Conservation (phyloP, 2,329 filamentous ascomycete species). For the Diaporthe sp. region DNA sequence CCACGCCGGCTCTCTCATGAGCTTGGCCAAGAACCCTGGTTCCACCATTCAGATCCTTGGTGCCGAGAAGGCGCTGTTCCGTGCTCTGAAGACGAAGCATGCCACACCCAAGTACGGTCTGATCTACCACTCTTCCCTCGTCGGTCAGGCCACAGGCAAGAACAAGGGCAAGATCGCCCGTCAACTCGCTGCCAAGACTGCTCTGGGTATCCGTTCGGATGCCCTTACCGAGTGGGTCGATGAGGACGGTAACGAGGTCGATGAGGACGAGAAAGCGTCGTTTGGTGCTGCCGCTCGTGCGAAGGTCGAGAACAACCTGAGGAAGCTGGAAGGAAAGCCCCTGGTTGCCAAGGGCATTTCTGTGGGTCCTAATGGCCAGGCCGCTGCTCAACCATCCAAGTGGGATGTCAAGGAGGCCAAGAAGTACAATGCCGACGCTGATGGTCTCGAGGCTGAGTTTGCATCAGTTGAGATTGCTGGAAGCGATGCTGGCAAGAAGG, state of each 20-base stretch:
- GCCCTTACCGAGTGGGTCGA: slow-evolving; percentile 84
- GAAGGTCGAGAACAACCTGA: slow-evolving; percentile 82
- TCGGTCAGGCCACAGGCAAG: slow-evolving; percentile 96
- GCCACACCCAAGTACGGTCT: slow-evolving; percentile 99
- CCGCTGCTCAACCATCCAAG: slow-evolving; percentile 75
- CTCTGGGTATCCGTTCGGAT: slow-evolving; percentile 93
- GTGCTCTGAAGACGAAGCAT: slow-evolving; percentile 98
- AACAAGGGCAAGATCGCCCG: slow-evolving; percentile 99
- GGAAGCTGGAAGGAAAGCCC: slow-evolving; percentile 91
- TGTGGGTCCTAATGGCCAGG: slow-evolving; percentile 80
- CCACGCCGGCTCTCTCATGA: slow-evolving; percentile 94
- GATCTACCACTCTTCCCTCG: slow-evolving; percentile 92
- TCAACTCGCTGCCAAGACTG: slow-evolving; percentile 94
- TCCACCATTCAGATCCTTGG: slow-evolving; percentile 98
- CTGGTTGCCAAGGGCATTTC: slow-evolving; percentile 81
- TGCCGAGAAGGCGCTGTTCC: slow-evolving; percentile 98
- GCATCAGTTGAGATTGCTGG: slow-evolving; percentile 58
- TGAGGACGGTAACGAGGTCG: slow-evolving; percentile 76
- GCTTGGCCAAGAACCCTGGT: slow-evolving; percentile 93
- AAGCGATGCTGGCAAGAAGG: slow-evolving; percentile 32
- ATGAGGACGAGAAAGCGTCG: slow-evolving; percentile 90
- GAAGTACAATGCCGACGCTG: slow-evolving; percentile 95
- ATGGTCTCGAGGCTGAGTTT: slow-evolving; percentile 82
- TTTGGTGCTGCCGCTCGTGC: slow-evolving; percentile 81
- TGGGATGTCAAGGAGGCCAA: slow-evolving; percentile 93